phyloP scores from a whole-genome alignment of 805 yeast genomes.

The Candida pseudofarinosa region DNA sequence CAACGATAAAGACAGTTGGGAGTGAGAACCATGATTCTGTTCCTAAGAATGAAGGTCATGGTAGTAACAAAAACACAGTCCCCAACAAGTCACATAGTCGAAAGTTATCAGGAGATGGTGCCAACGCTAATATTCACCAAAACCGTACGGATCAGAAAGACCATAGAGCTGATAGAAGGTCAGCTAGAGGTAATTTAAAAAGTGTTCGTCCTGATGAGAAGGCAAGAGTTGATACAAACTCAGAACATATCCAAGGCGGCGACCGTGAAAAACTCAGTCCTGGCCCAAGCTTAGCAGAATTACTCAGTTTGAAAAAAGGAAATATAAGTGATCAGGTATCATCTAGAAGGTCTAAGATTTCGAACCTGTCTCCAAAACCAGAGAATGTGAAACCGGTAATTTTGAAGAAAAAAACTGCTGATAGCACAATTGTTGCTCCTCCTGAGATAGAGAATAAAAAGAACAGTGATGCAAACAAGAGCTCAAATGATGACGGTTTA shows the following conservation, averaged over 20 bases:
- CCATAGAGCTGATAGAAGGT: not conserved
- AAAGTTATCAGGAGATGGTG: constrained; percentile 4
- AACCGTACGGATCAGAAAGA: not conserved
- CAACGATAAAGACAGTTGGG: constrained; percentile 29
- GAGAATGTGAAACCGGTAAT: constrained; percentile 29
- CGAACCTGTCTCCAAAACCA: constrained; percentile 19
- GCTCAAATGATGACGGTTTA: not conserved
- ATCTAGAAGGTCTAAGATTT: constrained; percentile 10
- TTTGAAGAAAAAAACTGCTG: constrained; percentile 30
- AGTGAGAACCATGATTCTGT: constrained; percentile 4
- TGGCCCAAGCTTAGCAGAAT: constrained; percentile 36
- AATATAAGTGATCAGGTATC: constrained; percentile 4
- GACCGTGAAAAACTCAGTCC: not conserved
- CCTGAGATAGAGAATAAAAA: constrained; percentile 11
- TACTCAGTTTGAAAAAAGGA: constrained; percentile 23
- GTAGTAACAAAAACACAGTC: not conserved
- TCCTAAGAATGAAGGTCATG: not conserved
- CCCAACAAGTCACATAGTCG: not conserved
- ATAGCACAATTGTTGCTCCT: constrained; percentile 7
- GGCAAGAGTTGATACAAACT: not conserved
- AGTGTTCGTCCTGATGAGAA: not conserved
- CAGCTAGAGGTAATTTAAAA: not conserved
- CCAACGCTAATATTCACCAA: not conserved
- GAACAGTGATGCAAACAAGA: constrained; percentile 3
- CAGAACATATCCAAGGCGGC: not conserved